Percentiles rank a stretch among this genome's conserved stretches.
Conservation (phyloP, 2,329 filamentous ascomycete genomes). For the Fusarium coicis region DNA sequence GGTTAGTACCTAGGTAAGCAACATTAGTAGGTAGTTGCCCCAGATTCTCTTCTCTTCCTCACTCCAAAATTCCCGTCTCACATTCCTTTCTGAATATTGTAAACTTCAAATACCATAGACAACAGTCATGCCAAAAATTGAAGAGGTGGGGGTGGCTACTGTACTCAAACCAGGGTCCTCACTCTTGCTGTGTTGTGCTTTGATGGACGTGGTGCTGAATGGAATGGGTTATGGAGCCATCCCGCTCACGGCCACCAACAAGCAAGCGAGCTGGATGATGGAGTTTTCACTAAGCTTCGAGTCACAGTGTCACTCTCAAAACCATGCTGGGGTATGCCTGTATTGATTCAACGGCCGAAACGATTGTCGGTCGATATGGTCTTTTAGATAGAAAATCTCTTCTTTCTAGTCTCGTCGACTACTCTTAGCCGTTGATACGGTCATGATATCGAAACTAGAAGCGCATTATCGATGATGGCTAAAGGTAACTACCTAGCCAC, state of each 20-base stretch:
- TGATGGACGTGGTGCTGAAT: constrained; percentile 26
- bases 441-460: constrained; percentile 4
- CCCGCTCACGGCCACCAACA: constrained; percentile 26
- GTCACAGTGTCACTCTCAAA: constrained; percentile 8
- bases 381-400: constrained; percentile 7
- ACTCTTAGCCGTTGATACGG: background rate
- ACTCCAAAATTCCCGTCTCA: background rate
- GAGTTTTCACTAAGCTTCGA: constrained; percentile 28
- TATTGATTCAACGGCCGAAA: constrained; percentile 21
- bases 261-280: constrained; percentile 34
- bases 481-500: background rate
- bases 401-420: constrained; percentile 11
- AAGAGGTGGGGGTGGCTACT: constrained; percentile 28
- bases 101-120: constrained; percentile 3
- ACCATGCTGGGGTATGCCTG: constrained; percentile 36
- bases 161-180: constrained; percentile 16
- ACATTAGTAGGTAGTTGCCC: background rate
- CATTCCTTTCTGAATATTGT: background rate
- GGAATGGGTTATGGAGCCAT: constrained; percentile 31
- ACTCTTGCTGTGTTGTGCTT: constrained; percentile 28
- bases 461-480: background rate
- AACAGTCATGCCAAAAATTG: constrained; percentile 26
- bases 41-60: background rate
- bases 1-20: constrained; percentile 1
- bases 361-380: constrained; percentile 12